Percentiles rank a stretch among this genome's conserved stretches.
These are phyloP conservation scores for Zygnema circumcarinatum DNA, from an alignment of 139 green algal species.

Conservation along the genomic window DNA sequence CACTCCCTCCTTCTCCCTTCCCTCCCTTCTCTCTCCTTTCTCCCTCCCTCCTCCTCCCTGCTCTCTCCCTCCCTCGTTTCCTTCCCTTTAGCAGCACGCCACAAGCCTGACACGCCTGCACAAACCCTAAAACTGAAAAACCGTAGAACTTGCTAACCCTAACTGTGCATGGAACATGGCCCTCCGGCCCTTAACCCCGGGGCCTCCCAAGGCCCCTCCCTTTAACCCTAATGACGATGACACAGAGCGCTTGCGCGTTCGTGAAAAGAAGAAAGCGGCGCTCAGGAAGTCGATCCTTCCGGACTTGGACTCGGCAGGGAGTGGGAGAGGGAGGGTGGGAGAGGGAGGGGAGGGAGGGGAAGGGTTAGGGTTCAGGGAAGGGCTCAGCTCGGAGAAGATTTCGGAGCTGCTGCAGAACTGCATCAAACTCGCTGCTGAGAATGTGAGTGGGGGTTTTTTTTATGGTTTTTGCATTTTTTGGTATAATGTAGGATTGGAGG, in stretches of 20 bases:
- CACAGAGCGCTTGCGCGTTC: slow-evolving; percentile 1
- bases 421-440: slow-evolving; percentile 81
- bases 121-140: too few species aligned
- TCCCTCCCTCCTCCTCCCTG: too few species aligned
- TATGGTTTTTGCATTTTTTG: not conserved
- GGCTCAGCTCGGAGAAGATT: slow-evolving; percentile 46
- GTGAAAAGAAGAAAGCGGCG: slow-evolving; percentile 4
- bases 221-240: slow-evolving; percentile 55
- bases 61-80: too few species aligned
- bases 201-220: slow-evolving; percentile 26
- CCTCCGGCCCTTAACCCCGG: not conserved
- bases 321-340: not conserved
- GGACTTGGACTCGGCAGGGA: slow-evolving; percentile 23
- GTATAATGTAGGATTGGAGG: slow-evolving; percentile 59
- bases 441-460: too few species aligned
- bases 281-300: slow-evolving; percentile 14
- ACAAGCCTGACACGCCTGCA: too few species aligned
- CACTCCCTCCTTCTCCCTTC: too few species aligned
- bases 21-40: too few species aligned
- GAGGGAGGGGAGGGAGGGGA: not conserved
- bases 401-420: slow-evolving; percentile 73
- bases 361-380: slow-evolving; percentile 5
- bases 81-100: too few species aligned
- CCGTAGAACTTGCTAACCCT: too few species aligned
- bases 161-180: too few species aligned